Evolutionary conservation across 371 early-diverging fungal genomes (phyloP), one percentile per base, ranked within the genome.

Genomic region (Capillidium rhysosporum): DNA sequence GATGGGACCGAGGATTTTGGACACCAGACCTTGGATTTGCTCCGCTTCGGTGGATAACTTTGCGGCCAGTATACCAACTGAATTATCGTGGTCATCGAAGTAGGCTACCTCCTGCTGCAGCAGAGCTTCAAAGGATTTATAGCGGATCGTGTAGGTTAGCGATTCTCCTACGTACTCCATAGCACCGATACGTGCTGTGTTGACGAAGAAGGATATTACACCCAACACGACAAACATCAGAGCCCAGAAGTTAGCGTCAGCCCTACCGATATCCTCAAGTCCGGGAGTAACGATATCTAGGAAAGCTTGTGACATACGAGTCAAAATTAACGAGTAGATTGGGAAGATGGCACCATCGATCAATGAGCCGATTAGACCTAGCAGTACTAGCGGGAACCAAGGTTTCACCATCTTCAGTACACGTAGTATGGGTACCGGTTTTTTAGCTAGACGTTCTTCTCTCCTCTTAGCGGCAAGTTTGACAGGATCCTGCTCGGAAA

Each of bases 21-120:
- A 55, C 14, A 54, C 73, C 40, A 79, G 63, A 54, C 77, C 72
- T 30, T 72, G 69, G 16, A 75, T 69, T 48, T 66, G 68, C 45
- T 68, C 66, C 14, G 89, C 83, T 59, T 89, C 89, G 43, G 79
- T 73, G 10, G 89, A 76, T 38, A 94, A 74, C n/a, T 78, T 71
- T 16, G 89, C 66, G 2, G 85, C 82, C 38, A 92, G 65, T 2
- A 78, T 80, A 55, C 95, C 92, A 18, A 80, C 77, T 34, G 71
- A 76, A 40, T 81, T 79, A 34, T 70, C 67, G 38, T 80, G 79
- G 18, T 57, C 66, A 66, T 87, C 89, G 49, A 81, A 83, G 60
- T 84, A 86, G 0, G 70, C 69, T 66, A 84, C 72, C 29, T 83
- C 82, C 59, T 84, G 79, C 30, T 54, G 64, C 43, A 84, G 57